Conservation (phyloP, 331 rosid genomes). For the Ulmus americana region DNA sequence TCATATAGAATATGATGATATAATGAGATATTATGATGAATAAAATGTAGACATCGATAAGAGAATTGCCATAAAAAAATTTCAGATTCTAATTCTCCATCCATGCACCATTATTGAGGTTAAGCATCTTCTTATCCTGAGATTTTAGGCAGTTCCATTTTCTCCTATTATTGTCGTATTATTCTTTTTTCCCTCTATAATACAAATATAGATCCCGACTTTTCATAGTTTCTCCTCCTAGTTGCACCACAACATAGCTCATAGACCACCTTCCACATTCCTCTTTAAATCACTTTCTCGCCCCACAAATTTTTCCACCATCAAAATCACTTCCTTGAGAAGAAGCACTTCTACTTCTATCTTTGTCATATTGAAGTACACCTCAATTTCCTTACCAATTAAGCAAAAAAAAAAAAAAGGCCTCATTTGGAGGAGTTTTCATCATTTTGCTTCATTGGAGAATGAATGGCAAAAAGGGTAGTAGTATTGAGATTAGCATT, state of each 20-base stretch:
- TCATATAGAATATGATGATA: too few relatives aligned
- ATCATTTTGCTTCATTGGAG: constrained; percentile 13
- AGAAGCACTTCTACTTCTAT: too few relatives aligned
- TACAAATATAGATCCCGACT: constrained; percentile 26
- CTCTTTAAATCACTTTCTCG: constrained; percentile 31
- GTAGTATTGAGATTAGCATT: constrained; percentile 42
- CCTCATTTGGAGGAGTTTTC: too few relatives aligned
- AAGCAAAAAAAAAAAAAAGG: too few relatives aligned
- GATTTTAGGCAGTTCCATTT: constrained; percentile 17
- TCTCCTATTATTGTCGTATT: constrained; percentile 40
- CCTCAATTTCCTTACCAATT: too few relatives aligned
- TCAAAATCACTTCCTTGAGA: not conserved
- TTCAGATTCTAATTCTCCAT: constrained; percentile 51
- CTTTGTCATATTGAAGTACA: too few relatives aligned
- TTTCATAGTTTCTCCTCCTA: constrained; percentile 30
- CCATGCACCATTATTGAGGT: constrained; percentile 44
- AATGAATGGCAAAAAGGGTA: constrained; percentile 51
- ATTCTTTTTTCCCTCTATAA: constrained; percentile 25
- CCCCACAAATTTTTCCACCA: not conserved
- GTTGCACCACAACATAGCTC: constrained; percentile 17
- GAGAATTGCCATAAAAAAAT: constrained; percentile 16
- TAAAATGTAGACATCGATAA: constrained; percentile 18
- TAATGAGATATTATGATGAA: not conserved
- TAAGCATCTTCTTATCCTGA: constrained; percentile 58
- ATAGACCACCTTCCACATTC: not conserved